Evolutionary conservation across 1,284 basidiomycete genomes (phyloP), one percentile per base, ranked within the genome.

Genomic region (Melampsora abietis-canadensis): DNA sequence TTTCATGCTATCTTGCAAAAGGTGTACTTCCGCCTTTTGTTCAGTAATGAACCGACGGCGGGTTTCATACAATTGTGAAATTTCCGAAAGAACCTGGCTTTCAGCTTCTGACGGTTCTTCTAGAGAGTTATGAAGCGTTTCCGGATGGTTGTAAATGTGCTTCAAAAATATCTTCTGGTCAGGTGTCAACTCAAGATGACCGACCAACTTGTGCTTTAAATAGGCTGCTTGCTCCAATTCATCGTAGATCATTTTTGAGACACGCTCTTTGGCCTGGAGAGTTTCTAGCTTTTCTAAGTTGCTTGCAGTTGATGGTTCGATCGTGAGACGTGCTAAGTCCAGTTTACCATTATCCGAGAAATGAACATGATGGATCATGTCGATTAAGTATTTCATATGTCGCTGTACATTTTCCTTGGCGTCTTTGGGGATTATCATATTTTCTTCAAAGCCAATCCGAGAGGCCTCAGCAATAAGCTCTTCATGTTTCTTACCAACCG

Each of bases 321-420:
- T 8, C 7, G 51, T 8, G 6, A 54, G 51, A 21, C 27, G n/a
- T n/a, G 27, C 51, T 21, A 54, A 27, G 12, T 54, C n/a, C n/a
- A 19, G 27, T 54, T n/a, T 54, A 54, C 21, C 51, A 21, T 54
- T n/a, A 54, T 54, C 51, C n/a, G 51, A 21, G 51, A 54, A 54
- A 12, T 54, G 51, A 54, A 21, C n/a, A 27, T 21, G n/a, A 54
- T 54, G n/a, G 15, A 54, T 7, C n/a, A 27, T 54, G n/a, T 54
- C 14, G n/a, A n/a, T n/a, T 8, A 54, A 27, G 27, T 54, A 54
- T 12, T 54, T 19, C 51, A 54, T 27, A 15, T 54, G 51, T 21
- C 3, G 51, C n/a, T 54, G n/a, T n/a, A 27, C 51, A 21, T 1
- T 27, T n/a, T 12, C n/a, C 27, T 21, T 54, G 15, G 51, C 7